These are phyloP conservation scores for Candida sithepensis DNA, from an alignment of 805 yeast species.

Conservation along the genomic window DNA sequence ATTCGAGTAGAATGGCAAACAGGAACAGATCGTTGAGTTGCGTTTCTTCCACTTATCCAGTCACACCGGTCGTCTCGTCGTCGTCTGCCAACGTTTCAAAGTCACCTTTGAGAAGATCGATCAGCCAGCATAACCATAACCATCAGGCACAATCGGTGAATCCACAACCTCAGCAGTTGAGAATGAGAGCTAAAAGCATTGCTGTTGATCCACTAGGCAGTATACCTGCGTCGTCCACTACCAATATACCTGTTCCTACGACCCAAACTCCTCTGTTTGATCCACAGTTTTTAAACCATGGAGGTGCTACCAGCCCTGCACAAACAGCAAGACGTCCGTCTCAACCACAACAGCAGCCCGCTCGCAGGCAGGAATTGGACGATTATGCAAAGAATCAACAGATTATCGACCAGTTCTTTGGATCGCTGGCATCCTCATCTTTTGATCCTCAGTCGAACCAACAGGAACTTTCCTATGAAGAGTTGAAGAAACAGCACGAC, in stretches of 20 bases:
- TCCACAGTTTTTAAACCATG: constrained; percentile 1
- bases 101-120: constrained; percentile 2
- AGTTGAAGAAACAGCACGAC: constrained; percentile 21
- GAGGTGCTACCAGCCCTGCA: not conserved
- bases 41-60: constrained; percentile 3
- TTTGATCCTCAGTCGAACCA: not conserved
- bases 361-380: too few species aligned
- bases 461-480: constrained; percentile 12
- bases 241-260: not conserved
- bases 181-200: not conserved
- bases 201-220: not conserved
- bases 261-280: constrained; percentile 3
- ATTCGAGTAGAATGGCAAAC: constrained; percentile 3
- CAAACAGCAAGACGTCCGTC: constrained; percentile 2
- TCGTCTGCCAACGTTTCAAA: not conserved
- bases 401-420: constrained; percentile 14
- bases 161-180: not conserved
- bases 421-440: not conserved
- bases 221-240: not conserved
- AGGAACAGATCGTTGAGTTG: constrained; percentile 20
- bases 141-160: not conserved
- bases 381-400: constrained; percentile 6
- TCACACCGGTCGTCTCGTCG: not conserved
- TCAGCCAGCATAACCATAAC: not conserved
- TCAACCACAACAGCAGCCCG: constrained; percentile 1